Conservation (phyloP, 2,329 filamentous ascomycete genomes). For the Aspergillus thermomutatus region DNA sequence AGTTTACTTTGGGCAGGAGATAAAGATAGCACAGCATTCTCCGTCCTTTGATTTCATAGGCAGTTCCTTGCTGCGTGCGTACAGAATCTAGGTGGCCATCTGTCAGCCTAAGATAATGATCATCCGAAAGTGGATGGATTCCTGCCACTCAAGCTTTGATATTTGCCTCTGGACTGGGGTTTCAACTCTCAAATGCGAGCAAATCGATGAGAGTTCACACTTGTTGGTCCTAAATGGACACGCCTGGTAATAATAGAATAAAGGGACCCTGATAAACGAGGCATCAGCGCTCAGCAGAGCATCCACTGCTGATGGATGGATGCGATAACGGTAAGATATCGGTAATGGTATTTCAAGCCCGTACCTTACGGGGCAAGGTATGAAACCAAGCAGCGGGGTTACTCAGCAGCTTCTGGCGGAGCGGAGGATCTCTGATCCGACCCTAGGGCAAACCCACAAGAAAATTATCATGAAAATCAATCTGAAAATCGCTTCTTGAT, state of each 20-base stretch:
- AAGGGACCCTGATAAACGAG: background rate
- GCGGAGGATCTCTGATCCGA: background rate
- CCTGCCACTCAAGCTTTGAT: background rate
- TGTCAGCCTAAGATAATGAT: background rate
- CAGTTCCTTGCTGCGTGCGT: background rate
- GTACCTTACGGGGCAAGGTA: no score
- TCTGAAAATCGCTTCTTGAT: background rate
- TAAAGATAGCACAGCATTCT: conserved; percentile 1
- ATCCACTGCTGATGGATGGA: background rate
- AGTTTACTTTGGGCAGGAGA: background rate
- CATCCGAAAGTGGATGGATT: background rate
- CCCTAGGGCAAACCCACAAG: conserved; percentile 10
- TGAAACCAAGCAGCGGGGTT: background rate
- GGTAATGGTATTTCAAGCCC: background rate
- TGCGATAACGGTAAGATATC: background rate
- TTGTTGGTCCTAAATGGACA: background rate
- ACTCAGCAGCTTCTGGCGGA: conserved; percentile 4
- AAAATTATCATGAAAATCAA: conserved; percentile 9
- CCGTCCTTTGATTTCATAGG: background rate
- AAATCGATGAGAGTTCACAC: background rate
- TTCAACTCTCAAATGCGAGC: background rate
- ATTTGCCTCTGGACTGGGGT: background rate
- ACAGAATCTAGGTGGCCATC: background rate
- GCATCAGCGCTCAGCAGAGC: background rate
- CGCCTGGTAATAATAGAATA: background rate